Base-by-base conservation (phyloP, 2,329 filamentous ascomycete species). In the Balansia obtecta region DNA sequence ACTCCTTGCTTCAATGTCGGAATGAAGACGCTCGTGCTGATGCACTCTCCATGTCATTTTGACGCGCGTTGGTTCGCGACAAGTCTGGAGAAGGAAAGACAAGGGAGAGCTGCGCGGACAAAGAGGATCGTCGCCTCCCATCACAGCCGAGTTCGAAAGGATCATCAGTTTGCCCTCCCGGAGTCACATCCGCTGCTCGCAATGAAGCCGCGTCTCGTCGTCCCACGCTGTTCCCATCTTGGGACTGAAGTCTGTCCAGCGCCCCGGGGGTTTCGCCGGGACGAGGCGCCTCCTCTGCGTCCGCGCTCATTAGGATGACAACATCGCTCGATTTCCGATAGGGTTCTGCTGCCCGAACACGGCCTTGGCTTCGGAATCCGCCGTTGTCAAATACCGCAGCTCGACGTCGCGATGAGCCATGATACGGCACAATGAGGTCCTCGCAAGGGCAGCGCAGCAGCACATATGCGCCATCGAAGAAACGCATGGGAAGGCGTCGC, bases 141-240 rank as follows among this genome's bases (percentile, higher is more conserved):
- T 91, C 85, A 77, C 86, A 96, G 7, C 67, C 67, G 18, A 97
- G 88, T 54, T 88, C 76, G 58, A 80, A 90, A 0, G 70, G 68
- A 46, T 76, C 71, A 49, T 67, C 69, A 12, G 67, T 65, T 9
- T 33, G 32, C 22, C 30, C 46, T 4, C 48, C 22, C n/a, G 46
- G 27, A 11, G 27, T 41, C 2, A 39, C 18, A 27, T 34, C 39
- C 16, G 6, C 18, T 33, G 45, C n/a, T 47, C 48, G 3, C n/a
- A n/a, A 34, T 32, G 22, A 12, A 7, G 45, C 16, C 12, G 30
- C 44, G 9, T 38, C 38, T 41, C 50, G 8, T 61, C 52, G 48
- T 68, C 66, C 65, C 37, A 66, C 65, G 45, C 71, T 65, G 53
- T 71, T 73, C 27, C 71, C 70, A 53, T 74, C 73, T 43, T 72